phyloP scores from a whole-genome alignment of 2,329 filamentous ascomycete genomes.

The Fusarium poae region DNA sequence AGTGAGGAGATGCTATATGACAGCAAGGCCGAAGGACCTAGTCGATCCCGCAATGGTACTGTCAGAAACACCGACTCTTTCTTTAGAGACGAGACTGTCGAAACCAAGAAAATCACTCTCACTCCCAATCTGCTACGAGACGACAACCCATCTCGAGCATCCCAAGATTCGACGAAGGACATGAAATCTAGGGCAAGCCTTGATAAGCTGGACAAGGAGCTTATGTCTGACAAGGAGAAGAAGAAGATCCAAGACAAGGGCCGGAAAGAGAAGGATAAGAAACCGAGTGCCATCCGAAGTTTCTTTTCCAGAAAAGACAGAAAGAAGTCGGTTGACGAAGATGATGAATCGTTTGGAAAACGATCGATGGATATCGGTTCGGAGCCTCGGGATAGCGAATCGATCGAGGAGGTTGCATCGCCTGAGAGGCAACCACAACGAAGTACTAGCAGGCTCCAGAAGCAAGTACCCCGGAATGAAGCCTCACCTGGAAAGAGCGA shows the following conservation, averaged over 20 bases:
- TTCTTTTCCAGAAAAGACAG: slow-evolving; percentile 74
- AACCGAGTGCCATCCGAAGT: slow-evolving; percentile 68
- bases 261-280: slow-evolving; percentile 78
- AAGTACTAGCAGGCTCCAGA: slow-evolving; percentile 77
- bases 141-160: slow-evolving; percentile 73
- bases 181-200: slow-evolving; percentile 74
- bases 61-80: slow-evolving; percentile 95
- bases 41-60: slow-evolving; percentile 84
- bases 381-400: slow-evolving; percentile 60
- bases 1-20: slow-evolving; percentile 78
- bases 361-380: slow-evolving; percentile 68
- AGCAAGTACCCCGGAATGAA: slow-evolving; percentile 68
- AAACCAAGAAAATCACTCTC: slow-evolving; percentile 97
- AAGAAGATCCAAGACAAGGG: slow-evolving; percentile 80
- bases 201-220: slow-evolving; percentile 72
- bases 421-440: slow-evolving; percentile 67
- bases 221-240: slow-evolving; percentile 77
- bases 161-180: slow-evolving; percentile 61
- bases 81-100: slow-evolving; percentile 94
- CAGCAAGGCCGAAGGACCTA: slow-evolving; percentile 63
- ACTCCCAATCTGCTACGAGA: slow-evolving; percentile 93
- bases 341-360: slow-evolving; percentile 73
- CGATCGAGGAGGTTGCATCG: slow-evolving; percentile 59
- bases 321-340: slow-evolving; percentile 68
- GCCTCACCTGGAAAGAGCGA: slow-evolving; percentile 60